Base-by-base conservation (phyloP, 768 basidiomycete species). In the Peribolospora baueri region DNA sequence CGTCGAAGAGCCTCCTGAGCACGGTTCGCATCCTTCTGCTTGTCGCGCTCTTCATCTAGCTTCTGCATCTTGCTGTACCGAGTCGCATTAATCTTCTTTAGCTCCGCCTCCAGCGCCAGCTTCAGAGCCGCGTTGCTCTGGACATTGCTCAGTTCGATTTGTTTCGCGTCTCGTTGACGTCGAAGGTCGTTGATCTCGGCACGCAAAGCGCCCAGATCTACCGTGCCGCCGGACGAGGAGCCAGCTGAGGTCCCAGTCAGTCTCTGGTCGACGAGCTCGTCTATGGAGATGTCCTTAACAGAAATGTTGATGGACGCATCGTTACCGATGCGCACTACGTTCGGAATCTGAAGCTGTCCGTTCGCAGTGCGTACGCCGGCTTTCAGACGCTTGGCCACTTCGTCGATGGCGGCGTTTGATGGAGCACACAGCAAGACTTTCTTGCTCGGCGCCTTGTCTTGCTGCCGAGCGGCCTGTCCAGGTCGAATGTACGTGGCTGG, bases 321-420 rank as follows among this genome's bases (percentile, higher is more conserved):
- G 1, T 78, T 71, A 37, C 93, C 93, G 53, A 91, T 76, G n/a
- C 93, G 81, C 37, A 97, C 88, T 8, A 97, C 79, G 55, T 80
- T 88, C 41, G 81, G 75, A 8, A 72, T 64, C n/a, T 75, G 67
- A 7, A 72, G 68, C 51, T 68, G 69, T 48, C 76, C 78, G 42
- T 74, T 70, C 36, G 76, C 66, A 38, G 75, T 73, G 54, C 77
- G 73, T 49, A 79, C 76, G n/a, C 82, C 79, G 52, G 82, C 79
- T 64, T 82, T 84, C 50, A 98, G 69, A 46, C 93, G 81, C 61
- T 77, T 75, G 5, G 85, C 84, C 13, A 98, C 80, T 70, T 98
- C 93, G 63, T 98, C 90, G 46, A 98, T 90, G 37, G 93, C 93
- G 13, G 93, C 93, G 67, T 98, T 98, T 68, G 85, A 90, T 2